Conservation (phyloP, 1,284 basidiomycete species). For the Sanguinoderma infundibulare region DNA sequence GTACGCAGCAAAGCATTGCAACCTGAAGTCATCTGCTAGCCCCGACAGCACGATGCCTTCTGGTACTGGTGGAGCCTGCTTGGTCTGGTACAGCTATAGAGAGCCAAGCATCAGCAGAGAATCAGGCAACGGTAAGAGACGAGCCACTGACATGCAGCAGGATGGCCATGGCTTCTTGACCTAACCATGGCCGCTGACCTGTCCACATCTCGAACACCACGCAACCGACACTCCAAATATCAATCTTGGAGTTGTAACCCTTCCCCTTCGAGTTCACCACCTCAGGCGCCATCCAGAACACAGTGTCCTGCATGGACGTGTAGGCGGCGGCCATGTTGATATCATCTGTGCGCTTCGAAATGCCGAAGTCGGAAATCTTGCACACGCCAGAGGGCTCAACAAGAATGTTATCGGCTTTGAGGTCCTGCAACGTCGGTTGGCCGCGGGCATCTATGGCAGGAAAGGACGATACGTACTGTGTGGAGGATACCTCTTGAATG, state of each 20-base stretch:
- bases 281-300: slow-evolving; percentile 99
- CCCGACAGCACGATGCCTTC: slow-evolving; percentile 77
- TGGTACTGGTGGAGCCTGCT: slow-evolving; percentile 89
- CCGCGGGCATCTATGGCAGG: background rate
- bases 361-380: slow-evolving; percentile 99
- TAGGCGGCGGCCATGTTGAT: slow-evolving; percentile 82
- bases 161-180: slow-evolving; percentile 88
- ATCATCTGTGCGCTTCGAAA: slow-evolving; percentile 89
- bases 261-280: slow-evolving; percentile 85
- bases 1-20: slow-evolving; percentile 89
- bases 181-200: slow-evolving; percentile 91
- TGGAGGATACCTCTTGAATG: slow-evolving; percentile 94
- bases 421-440: slow-evolving; percentile 59
- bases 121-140: background rate
- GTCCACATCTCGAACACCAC: slow-evolving; percentile 99
- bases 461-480: slow-evolving; percentile 53
- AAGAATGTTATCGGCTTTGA: slow-evolving; percentile 98
- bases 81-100: slow-evolving; percentile 77
- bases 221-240: slow-evolving; percentile 98
- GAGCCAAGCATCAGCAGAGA: background rate
- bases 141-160: slow-evolving; percentile 83
- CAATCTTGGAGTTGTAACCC: slow-evolving; percentile 95
- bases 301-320: slow-evolving; percentile 94
- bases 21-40: slow-evolving; percentile 86
- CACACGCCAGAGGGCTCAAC: slow-evolving; percentile 93